These are phyloP conservation scores for Sclerotinia borealis DNA, from an alignment of 2,329 filamentous ascomycete genomes.

Conservation along the genomic window DNA sequence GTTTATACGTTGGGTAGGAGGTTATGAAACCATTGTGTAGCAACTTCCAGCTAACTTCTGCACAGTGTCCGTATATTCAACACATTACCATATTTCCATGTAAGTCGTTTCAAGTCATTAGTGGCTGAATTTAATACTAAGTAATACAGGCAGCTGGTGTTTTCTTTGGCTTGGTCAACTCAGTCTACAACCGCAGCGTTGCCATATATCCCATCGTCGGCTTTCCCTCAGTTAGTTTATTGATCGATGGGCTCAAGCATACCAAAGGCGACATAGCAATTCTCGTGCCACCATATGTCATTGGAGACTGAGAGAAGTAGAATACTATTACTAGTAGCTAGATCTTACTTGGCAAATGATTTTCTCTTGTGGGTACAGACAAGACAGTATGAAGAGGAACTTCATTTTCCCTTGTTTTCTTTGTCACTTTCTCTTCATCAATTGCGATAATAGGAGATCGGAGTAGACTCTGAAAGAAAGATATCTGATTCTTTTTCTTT, in stretches of 20 bases:
- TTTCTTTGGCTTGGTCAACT: background rate
- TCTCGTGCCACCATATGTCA: constrained; percentile 1
- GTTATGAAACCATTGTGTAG: background rate
- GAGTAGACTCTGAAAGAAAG: no score
- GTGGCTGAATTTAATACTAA: background rate
- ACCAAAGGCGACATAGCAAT: constrained; percentile 6
- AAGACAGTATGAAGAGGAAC: no score
- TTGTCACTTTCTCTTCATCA: no score
- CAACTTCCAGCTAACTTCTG: background rate
- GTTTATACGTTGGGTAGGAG: background rate
- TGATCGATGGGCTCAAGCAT: constrained; percentile 4
- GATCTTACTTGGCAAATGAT: no score
- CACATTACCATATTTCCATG: constrained; percentile 6
- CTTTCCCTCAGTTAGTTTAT: background rate
- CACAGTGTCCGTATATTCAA: constrained; percentile 1
- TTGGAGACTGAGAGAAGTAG: no score
- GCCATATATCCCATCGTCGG: background rate
- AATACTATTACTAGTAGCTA: no score
- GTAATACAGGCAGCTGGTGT: background rate
- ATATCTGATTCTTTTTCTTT: no score
- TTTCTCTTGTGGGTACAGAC: no score
- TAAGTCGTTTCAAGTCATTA: background rate
- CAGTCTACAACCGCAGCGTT: background rate
- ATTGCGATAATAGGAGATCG: no score
- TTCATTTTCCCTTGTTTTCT: no score